Evolutionary conservation across 768 basidiomycete species (phyloP), one percentile per base, ranked within the genome.

Genomic region (Lactarius trivialis): DNA sequence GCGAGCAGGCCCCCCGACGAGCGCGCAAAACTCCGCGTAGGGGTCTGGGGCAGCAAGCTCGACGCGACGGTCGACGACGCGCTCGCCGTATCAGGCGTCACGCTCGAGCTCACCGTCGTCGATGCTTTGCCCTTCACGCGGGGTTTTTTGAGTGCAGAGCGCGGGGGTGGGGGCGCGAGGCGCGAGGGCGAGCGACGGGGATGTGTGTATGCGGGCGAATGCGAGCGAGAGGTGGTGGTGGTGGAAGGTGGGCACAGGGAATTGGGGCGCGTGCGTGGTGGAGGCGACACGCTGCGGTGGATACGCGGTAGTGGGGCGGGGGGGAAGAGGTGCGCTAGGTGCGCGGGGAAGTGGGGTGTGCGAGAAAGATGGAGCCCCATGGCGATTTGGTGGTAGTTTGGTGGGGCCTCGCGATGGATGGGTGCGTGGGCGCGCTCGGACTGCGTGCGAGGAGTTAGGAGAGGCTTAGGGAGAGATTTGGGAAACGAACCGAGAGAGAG

Each of bases 361-460:
- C 85, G 82, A 7, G 88, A 89, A 33, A 86, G 75, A 71, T 90
- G 88, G 26, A 90, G 78, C 21, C 88, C 88, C 87, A 90, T 89
- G 15, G 86, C 85, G 63, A 90, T 90, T 73, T 90, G 88, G 68
- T 86, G 83, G 43, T 88, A 79, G 52, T 84, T 85, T 1, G 88
- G 88, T 17, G 81, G 83, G 24, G 75, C 70, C 28, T 75, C 61
- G 30, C 77, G 65, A 32, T 79, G 71, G 64, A 79, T 76, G 53
- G 70, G 71, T 63, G 74, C 69, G 62, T 74, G 79, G 56, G 74
- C 71, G 65, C 72, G 76, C 61, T 78, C 57, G 21, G 51, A 21
- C 61, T 63, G 24, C 5, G 28, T 58, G 17, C 5, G 28, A 12
- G 14, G 26, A 59, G 39, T 48, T 48, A 53, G 24, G 30, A 19